Percentiles rank a stretch among this genome's conserved stretches.
phyloP scores from a whole-genome alignment of 148 eudicot genomes.

The Cornus suecica region DNA sequence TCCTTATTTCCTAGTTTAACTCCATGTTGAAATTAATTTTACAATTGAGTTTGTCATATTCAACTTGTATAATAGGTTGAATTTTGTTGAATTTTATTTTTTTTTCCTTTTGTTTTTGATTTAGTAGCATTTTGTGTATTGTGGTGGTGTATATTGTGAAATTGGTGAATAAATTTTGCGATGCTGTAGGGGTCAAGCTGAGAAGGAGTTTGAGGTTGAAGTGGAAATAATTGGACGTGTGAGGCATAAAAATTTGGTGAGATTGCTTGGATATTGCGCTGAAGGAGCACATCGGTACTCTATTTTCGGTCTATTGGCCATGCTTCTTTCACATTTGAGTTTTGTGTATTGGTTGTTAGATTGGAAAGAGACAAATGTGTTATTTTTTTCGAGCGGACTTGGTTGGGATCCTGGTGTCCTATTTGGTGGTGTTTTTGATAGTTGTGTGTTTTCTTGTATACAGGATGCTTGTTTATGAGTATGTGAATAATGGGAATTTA shows the following conservation, averaged over 20 bases:
- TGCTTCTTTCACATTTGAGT: background rate
- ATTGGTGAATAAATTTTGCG: background rate
- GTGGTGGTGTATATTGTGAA: background rate
- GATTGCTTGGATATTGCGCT: constrained; percentile 65
- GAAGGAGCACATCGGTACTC: constrained; percentile 70
- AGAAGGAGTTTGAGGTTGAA: constrained; percentile 65
- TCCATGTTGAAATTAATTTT: too few relatives aligned
- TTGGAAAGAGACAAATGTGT: background rate
- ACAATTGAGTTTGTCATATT: too few relatives aligned
- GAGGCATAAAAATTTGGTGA: constrained; percentile 62
- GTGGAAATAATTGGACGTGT: constrained; percentile 75
- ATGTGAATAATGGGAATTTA: constrained; percentile 72
- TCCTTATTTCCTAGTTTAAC: too few relatives aligned
- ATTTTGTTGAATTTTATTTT: background rate
- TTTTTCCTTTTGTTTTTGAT: background rate
- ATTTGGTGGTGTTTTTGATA: background rate
- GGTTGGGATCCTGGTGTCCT: background rate
- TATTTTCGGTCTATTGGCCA: background rate
- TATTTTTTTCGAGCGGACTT: too few relatives aligned
- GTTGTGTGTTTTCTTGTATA: background rate
- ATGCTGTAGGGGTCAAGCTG: constrained; percentile 60
- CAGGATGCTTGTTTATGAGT: constrained; percentile 69
- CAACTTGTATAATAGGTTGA: background rate
- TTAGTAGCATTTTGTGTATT: background rate
- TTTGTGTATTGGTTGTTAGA: background rate